Conservation (phyloP, 192 early-diverging fungal genomes). For the Pilaira anomala region DNA sequence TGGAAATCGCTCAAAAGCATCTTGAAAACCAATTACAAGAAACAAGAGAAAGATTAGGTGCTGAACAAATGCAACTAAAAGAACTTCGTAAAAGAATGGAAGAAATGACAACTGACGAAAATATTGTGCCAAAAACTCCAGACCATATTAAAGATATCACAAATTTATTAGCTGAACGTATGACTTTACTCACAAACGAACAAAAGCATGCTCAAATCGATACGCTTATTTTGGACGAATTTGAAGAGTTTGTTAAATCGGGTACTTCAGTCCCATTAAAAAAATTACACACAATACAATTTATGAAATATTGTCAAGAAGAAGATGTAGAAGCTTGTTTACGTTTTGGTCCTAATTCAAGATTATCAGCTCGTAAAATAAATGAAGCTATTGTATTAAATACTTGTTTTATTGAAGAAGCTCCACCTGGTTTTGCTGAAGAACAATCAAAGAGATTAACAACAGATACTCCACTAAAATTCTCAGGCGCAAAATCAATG, state of each 20-base stretch:
- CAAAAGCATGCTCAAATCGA: conserved; percentile 56
- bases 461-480: conserved; percentile 46
- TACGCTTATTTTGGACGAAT: conserved; percentile 74
- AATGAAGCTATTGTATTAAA: conserved; percentile 87
- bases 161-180: conserved; percentile 2
- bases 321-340: conserved; percentile 94
- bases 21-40: conserved; percentile 68
- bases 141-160: conserved; percentile 20
- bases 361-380: conserved; percentile 85
- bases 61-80: conserved; percentile 80
- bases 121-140: conserved; percentile 3
- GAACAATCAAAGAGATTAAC: conserved; percentile 40
- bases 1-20: conserved; percentile 50
- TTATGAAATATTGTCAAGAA: conserved; percentile 84
- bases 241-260: conserved; percentile 78
- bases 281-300: conserved; percentile 75
- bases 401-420: conserved; percentile 88
- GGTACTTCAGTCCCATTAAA: conserved; percentile 61
- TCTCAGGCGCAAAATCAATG: conserved; percentile 47
- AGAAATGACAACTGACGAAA: conserved; percentile 47
- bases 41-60: conserved; percentile 58
- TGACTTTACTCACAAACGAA: conserved; percentile 7
- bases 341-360: conserved; percentile 87
- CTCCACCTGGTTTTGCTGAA: conserved; percentile 50
- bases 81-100: conserved; percentile 84